Evolutionary conservation across 495 filamentous ascomycete species (phyloP), one percentile per base, ranked within the genome.

Genomic region (Aspergillus affinis): DNA sequence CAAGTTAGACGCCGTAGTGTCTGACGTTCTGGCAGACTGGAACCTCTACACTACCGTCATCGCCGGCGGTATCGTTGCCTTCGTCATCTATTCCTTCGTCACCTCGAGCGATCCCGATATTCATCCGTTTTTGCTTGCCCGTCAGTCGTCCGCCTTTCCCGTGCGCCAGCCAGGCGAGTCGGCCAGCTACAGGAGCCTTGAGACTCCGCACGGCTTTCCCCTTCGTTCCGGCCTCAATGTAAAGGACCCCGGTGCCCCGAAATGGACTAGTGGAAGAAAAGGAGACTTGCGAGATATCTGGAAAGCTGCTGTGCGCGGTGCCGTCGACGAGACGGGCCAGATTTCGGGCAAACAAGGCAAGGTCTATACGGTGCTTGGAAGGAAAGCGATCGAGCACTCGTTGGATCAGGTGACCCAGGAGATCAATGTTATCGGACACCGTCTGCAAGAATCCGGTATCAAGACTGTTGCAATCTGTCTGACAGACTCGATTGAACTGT

Each of bases 231-330:
- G 94, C 15, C 78, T 99, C 49, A 90, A 88, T 63, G 90, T 99
- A 21, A 92, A 91, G 70, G 90, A 93, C 45, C 80, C 90, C 1
- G 89, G 88, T 8, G 87, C 87, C 23, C 88, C 90, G 18, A 90
- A 89, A 72, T 98, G 93, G 88, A 80, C 85, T 0, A 81, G 80
- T 59, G 93, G 93, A 20, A 84, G 88, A 63, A 86, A 94, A 70
- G 94, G 94, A 18, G 94, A 99, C 63, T 79, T 99, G 58, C 84
- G 94, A 50, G 94, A 99, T 72, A 80, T 99, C 50, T 99, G 94
- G 94, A 87, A 87, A 57, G 80, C 86, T 67, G 90, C 88, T 46
- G 75, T 89, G 17, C 81, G 81, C 46, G 90, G 90, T 45, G 75
- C 78, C 4, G 72, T 82, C 27, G 83, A 88, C 54, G 79, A 82